These are phyloP conservation scores for Calonectria naviculata DNA, from an alignment of 2,329 filamentous ascomycete species.

Conservation along the genomic window DNA sequence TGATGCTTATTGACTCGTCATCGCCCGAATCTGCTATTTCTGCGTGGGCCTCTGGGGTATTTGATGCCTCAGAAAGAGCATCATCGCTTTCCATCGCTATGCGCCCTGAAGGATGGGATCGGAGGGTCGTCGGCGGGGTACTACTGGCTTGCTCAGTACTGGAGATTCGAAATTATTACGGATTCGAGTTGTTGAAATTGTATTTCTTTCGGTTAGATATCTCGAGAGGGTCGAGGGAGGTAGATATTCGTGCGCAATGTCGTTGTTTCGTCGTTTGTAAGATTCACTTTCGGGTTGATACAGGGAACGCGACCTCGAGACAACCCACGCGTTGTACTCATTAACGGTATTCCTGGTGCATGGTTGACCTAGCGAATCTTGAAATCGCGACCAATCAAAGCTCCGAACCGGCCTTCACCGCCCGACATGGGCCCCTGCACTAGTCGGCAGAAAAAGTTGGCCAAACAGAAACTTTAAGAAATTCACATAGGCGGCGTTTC, in stretches of 20 bases:
- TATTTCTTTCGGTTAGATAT: not conserved
- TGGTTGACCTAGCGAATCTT: constrained; percentile 20
- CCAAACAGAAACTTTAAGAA: constrained; percentile 21
- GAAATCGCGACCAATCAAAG: constrained; percentile 25
- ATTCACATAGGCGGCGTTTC: constrained; percentile 19
- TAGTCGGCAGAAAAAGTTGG: constrained; percentile 42
- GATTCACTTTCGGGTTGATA: constrained; percentile 22
- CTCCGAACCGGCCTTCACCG: constrained; percentile 27
- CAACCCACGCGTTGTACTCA: constrained; percentile 34
- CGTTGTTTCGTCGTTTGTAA: not conserved
- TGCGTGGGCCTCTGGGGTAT: not conserved
- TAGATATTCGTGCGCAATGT: constrained; percentile 1
- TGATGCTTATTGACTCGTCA: not conserved
- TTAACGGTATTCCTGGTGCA: constrained; percentile 19
- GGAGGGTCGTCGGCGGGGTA: constrained; percentile 8
- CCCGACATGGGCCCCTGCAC: constrained; percentile 25
- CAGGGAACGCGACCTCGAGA: constrained; percentile 32
- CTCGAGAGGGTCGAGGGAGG: not conserved
- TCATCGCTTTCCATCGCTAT: constrained; percentile 30
- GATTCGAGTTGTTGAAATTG: not conserved
- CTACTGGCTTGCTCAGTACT: not conserved
- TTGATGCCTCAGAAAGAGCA: constrained; percentile 17
- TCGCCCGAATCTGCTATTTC: not conserved
- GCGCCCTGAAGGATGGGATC: constrained; percentile 8
- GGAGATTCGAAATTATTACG: not conserved